Base-by-base conservation (phyloP, 768 basidiomycete species). In the Termitomyces sp. region DNA sequence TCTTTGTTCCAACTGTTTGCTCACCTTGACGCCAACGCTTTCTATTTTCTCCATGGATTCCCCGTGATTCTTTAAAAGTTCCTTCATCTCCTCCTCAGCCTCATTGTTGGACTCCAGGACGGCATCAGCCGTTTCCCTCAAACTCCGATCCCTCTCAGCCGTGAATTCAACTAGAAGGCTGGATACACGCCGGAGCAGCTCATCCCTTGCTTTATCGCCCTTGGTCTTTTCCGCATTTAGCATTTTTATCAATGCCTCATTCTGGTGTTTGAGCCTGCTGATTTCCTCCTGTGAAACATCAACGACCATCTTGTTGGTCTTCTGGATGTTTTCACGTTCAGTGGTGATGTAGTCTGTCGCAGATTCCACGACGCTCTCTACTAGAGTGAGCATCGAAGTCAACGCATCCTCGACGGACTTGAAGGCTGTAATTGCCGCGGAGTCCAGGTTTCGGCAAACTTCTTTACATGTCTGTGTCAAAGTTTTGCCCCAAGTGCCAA, bases 111-210 rank as follows among this genome's bases (percentile, higher is more conserved):
- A 83, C 26, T 75, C 74, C 40, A 81, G 78, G 28, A 91, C 73
- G 44, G 72, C 68, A 1, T 74, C 74, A 53, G 91, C 77, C 1
- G 84, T 80, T 30, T 84, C 82, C 43, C 80, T 78, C 55, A 94
- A 73, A 20, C 82, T 83, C 16, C 78, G 75, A 67, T 95, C 88
- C 32, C 90, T 83, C 50, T 86, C 80, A 46, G 80, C 72, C 33
- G 86, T 80, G 70, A 89, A 95, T 30, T 82, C 86, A 12, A 82
- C 84, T 2, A 97, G 74, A 63, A 95, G 77, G 4, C 77, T 77
- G 0, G 90, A 88, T 52, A 96, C 79, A 41, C 86, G 87, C 44
- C 87, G 81, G n/a, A 95, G 71, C 13, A 96, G 70, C 43, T 90
- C 88, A 44, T 86, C 84, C 59, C 85, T 88, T 1, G 89, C 83